Base-by-base conservation (phyloP, 495 filamentous ascomycete species). In the Aspergillus avenaceus region DNA sequence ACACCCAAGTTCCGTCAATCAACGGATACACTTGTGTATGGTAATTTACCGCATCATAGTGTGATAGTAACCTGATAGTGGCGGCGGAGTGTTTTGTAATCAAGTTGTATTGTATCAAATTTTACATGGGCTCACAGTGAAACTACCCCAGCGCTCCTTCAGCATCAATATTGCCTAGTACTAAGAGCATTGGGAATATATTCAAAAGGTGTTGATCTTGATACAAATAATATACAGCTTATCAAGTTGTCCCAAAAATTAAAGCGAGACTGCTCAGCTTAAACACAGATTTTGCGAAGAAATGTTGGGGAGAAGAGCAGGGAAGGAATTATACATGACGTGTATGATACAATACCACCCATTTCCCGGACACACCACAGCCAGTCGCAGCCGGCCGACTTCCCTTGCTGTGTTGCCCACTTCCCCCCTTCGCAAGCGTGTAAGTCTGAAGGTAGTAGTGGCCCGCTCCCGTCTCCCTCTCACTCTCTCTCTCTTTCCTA, bases 381-480 rank as follows among this genome's bases (percentile, higher is more conserved):
- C 52, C 52, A 55, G 52, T 50, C 13, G 57, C 47, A 53, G 45
- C 28, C 29, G 47, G 51, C 40, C 44, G 42, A 48, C 38, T 25
- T 58, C 55, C 56, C 56, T 59, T 59, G 56, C 56, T 59, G 56
- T 56, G 52, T 41, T 53, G 53, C 54, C 52, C 54, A 54, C 55
- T 58, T 55, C 46, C 54, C 59, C 54, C 59, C 51, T 53, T 53
- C 42, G 44, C 28, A 41, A 43, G 43, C n/a, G n/a, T 45, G 47
- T 26, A 28, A 50, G 49, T 25, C 41, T 26, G 36, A 28, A 51
- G 52, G 48, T 53, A 53, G 54, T 53, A 49, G 47, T 59, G 59
- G 59, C 60, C 56, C 60, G 60, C 60, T 56, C 56, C 55, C 56
- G 54, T 60, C 56, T 59, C 57, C 52, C 54, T 46, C 58, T n/a